These are phyloP conservation scores for Diaporthe ilicicola DNA, from an alignment of 2,329 filamentous ascomycete genomes.

Conservation along the genomic window DNA sequence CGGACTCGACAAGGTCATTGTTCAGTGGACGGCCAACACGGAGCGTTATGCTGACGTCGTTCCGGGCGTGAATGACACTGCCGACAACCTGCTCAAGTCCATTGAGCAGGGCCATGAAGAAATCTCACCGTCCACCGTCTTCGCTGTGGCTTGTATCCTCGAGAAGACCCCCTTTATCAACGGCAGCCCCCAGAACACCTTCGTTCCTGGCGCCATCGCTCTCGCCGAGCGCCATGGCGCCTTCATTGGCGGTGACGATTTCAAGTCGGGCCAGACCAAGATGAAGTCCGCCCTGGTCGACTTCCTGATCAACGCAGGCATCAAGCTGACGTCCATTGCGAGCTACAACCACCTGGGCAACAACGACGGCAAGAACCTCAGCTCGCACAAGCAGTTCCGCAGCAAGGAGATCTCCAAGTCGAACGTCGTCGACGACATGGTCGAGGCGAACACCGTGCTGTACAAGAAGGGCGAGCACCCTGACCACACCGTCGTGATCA, in stretches of 20 bases:
- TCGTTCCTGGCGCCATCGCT: conserved; percentile 90
- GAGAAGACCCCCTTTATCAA: conserved; percentile 97
- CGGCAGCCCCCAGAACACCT: conserved; percentile 98
- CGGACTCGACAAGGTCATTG: conserved; percentile 90
- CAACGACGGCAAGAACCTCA: conserved; percentile 99
- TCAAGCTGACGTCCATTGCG: conserved; percentile 98
- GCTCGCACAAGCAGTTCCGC: conserved; percentile 97
- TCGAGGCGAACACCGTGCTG: conserved; percentile 89
- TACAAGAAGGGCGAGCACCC: conserved; percentile 95
- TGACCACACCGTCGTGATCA: conserved; percentile 98
- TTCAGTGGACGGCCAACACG: conserved; percentile 99
- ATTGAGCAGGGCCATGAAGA: conserved; percentile 90
- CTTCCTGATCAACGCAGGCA: conserved; percentile 97
- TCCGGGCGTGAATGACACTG: conserved; percentile 92
- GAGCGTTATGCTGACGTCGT: conserved; percentile 94
- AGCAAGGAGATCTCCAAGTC: conserved; percentile 99
- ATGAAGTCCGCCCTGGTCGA: conserved; percentile 99
- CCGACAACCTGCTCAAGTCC: conserved; percentile 88
- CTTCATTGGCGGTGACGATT: conserved; percentile 98
- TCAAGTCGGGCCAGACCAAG: conserved; percentile 99
- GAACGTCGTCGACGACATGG: conserved; percentile 99
- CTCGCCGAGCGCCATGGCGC: conserved; percentile 86
- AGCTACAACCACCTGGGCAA: conserved; percentile 99
- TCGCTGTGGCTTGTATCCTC: conserved; percentile 92
- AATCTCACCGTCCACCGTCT: conserved; percentile 94